Conservation (phyloP, 768 basidiomycete species). For the Amanita muscaria region DNA sequence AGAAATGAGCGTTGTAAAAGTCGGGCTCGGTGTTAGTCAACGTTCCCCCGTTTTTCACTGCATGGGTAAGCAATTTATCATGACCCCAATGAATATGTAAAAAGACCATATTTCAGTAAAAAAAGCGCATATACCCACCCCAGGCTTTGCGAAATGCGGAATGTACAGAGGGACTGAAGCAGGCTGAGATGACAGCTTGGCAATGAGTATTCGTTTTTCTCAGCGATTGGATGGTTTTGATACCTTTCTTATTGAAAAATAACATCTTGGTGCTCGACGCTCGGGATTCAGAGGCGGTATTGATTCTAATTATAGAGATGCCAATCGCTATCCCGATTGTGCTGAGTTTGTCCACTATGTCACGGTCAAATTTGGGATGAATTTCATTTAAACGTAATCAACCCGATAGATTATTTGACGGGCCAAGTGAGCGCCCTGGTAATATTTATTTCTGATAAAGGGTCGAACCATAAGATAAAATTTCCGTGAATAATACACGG, state of each 20-base stretch:
- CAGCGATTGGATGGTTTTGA: background rate
- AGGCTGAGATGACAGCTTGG: constrained; percentile 18
- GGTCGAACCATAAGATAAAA: no score
- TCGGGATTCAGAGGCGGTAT: constrained; percentile 1
- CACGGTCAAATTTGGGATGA: no score
- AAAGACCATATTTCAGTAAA: background rate
- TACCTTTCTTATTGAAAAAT: constrained; percentile 4
- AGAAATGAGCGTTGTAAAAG: constrained; percentile 25
- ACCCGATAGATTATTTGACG: no score
- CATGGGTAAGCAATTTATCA: background rate
- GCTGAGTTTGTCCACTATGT: no score
- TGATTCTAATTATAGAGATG: constrained; percentile 6
- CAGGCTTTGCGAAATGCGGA: constrained; percentile 21
- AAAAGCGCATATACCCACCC: constrained; percentile 19
- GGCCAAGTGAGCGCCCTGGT: no score
- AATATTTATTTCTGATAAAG: no score
- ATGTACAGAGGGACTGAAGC: constrained; percentile 31
- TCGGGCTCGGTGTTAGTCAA: constrained; percentile 25
- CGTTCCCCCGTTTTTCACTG: constrained; percentile 29
- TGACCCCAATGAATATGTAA: background rate
- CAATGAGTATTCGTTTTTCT: background rate
- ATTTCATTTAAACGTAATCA: no score
- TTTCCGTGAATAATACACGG: no score
- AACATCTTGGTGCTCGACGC: background rate
- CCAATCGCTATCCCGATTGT: no score